Evolutionary conservation across 495 filamentous ascomycete species (phyloP), one percentile per base, ranked within the genome.

Genomic region (Achaetomiella virescens): DNA sequence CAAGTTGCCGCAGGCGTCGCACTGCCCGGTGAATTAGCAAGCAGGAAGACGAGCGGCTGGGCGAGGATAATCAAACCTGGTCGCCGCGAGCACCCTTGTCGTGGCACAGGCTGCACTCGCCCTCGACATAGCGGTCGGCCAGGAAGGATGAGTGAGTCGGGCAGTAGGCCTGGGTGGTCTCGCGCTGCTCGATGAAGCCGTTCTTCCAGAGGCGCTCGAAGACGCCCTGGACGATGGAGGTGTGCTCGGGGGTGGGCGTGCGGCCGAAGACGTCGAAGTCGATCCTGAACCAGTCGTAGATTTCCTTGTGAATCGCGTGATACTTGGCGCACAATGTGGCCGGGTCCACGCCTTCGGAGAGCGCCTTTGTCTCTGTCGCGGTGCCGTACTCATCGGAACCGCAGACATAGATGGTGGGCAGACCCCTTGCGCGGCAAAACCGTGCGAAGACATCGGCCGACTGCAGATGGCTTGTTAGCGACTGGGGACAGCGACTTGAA

Each of bases 91-190:
- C 91, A 66, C 91, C 91, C 38, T 82, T 77, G 69, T 91, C 90
- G 49, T 78, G 78, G 72, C 88, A 97, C 29, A 59, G 42, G 54
- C 53, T 81, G 72, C 91, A 97, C 59, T 84, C 86, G 17, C 91
- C 91, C 73, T 96, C 91, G 18, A 97, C 90, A 66, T 88, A 97
- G 38, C 92, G 88, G 70, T 97, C 92, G 20, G 92, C 91, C 48
- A 97, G 68, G 77, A 96, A 97, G 21, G 84, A 84, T 17, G 83
- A 74, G 69, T 97, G 91, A 27, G 83, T 78, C 57, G 90, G 84
- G 67, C 92, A 97, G 74, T 88, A 97, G 20, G 90, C 88, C 67
- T 97, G 92, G 17, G 72, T 76, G 15, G 77, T 81, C 22, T 84
- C 85, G 46, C 84, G 78, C 77, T 96, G 87, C 60, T 86, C 84